Percentiles rank a stretch among this genome's conserved stretches.
These are phyloP conservation scores for Corinectria fuckeliana DNA, from an alignment of 2,329 filamentous ascomycete genomes.

Conservation along the genomic window DNA sequence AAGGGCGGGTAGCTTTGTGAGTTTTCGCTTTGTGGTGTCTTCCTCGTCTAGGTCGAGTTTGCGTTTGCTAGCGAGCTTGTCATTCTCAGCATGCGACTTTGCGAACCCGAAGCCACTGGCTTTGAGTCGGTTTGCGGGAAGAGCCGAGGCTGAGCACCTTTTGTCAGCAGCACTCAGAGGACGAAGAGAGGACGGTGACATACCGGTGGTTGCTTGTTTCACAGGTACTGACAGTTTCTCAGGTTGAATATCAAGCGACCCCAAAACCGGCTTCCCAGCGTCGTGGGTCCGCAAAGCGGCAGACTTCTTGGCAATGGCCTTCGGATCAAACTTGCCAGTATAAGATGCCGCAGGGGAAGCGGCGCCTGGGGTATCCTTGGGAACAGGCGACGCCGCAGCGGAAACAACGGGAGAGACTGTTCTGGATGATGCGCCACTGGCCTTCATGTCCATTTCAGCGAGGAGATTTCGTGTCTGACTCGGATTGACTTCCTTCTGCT, in stretches of 20 bases:
- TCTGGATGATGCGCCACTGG: constrained; percentile 53
- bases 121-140: constrained; percentile 74
- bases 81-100: constrained; percentile 68
- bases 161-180: constrained; percentile 33
- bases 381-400: constrained; percentile 57
- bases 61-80: constrained; percentile 72
- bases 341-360: constrained; percentile 65
- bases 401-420: constrained; percentile 59
- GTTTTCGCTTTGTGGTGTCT: constrained; percentile 82
- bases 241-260: constrained; percentile 51
- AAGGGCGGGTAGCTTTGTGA: constrained; percentile 86
- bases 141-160: constrained; percentile 52
- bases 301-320: constrained; percentile 82
- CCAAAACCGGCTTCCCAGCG: constrained; percentile 56
- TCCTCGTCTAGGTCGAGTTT: constrained; percentile 89
- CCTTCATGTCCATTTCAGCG: constrained; percentile 76
- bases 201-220: constrained; percentile 47
- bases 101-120: constrained; percentile 85
- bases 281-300: constrained; percentile 64
- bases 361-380: constrained; percentile 50
- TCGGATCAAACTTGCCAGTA: constrained; percentile 84
- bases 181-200: constrained; percentile 22
- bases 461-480: constrained; percentile 71
- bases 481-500: constrained; percentile 71
- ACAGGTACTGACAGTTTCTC: constrained; percentile 42